These are phyloP conservation scores for Diutina siamensis DNA, from an alignment of 1,139 yeast species.

Conservation along the genomic window DNA sequence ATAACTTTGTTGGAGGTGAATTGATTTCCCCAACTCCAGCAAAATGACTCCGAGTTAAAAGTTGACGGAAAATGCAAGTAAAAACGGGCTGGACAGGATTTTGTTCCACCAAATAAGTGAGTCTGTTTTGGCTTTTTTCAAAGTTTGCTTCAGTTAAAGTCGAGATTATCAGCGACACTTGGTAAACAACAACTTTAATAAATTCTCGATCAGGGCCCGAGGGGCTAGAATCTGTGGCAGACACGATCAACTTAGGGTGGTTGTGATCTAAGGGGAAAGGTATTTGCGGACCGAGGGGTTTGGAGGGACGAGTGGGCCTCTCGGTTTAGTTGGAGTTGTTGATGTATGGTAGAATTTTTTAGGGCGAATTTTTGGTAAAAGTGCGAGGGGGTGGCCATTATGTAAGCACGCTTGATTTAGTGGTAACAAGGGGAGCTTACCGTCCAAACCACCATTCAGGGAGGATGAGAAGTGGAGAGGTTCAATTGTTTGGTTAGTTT, in stretches of 20 bases:
- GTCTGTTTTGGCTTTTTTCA: background rate
- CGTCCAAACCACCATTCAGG: too few species aligned
- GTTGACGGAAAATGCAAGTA: background rate
- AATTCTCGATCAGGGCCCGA: slow-evolving; percentile 6
- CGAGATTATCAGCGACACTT: slow-evolving; percentile 1
- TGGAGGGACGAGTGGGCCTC: background rate
- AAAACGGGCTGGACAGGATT: background rate
- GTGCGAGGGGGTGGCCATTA: background rate
- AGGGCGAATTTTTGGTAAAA: background rate
- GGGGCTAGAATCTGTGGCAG: slow-evolving; percentile 5
- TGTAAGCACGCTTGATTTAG: too few species aligned
- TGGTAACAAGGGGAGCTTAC: too few species aligned
- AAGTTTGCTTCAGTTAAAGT: background rate
- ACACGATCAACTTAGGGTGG: background rate
- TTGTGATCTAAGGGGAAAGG: background rate
- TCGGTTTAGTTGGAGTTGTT: background rate
- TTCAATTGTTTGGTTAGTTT: too few species aligned
- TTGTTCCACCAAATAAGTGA: background rate
- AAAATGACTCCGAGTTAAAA: background rate
- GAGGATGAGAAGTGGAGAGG: too few species aligned
- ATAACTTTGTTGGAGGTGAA: slow-evolving; percentile 12
- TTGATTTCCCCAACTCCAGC: background rate
- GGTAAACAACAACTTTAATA: slow-evolving; percentile 4
- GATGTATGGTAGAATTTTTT: background rate
- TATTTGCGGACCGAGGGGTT: background rate